Conservation (phyloP, 108 stramenopile species). For the Pelagomonas calceolata region DNA sequence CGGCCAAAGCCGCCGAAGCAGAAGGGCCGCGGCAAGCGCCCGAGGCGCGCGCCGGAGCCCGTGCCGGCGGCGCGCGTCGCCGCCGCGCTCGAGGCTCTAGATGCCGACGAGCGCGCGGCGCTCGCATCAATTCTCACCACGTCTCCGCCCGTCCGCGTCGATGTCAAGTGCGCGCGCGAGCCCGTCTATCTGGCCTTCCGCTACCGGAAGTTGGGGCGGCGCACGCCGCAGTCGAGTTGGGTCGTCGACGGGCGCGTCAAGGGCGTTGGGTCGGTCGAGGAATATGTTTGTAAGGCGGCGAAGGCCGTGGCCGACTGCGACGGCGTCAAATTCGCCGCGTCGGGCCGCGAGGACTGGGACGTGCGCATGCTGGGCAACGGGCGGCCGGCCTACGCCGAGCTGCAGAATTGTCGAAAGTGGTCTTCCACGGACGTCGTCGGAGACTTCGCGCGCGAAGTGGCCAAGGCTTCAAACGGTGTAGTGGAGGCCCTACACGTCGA, state of each 20-base stretch:
- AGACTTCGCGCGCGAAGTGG: neutral
- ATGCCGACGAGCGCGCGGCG: neutral
- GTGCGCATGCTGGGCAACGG: slow-evolving; percentile 49
- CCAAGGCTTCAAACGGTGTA: neutral
- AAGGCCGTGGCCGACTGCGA: neutral
- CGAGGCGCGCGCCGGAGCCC: neutral
- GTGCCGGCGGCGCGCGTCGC: neutral
- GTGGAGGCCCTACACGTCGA: slow-evolving; percentile 8
- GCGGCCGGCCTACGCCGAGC: slow-evolving; percentile 33
- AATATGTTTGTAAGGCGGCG: neutral
- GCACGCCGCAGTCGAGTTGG: neutral
- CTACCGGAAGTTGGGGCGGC: neutral
- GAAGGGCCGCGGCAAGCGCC: neutral
- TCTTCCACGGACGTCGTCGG: neutral
- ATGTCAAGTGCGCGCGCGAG: neutral
- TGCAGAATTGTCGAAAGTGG: slow-evolving; percentile 12
- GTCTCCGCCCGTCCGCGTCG: no score
- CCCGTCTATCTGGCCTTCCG: neutral
- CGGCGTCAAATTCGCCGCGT: slow-evolving; percentile 19
- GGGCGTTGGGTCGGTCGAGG: neutral
- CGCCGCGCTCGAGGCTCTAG: neutral
- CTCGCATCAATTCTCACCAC: no score
- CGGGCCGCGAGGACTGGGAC: slow-evolving; percentile 49
- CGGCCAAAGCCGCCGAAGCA: neutral
- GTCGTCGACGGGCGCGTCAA: neutral